Evolutionary conservation across 2,329 filamentous ascomycete species (phyloP).

Genomic region (Cladosporium sp.): DNA sequence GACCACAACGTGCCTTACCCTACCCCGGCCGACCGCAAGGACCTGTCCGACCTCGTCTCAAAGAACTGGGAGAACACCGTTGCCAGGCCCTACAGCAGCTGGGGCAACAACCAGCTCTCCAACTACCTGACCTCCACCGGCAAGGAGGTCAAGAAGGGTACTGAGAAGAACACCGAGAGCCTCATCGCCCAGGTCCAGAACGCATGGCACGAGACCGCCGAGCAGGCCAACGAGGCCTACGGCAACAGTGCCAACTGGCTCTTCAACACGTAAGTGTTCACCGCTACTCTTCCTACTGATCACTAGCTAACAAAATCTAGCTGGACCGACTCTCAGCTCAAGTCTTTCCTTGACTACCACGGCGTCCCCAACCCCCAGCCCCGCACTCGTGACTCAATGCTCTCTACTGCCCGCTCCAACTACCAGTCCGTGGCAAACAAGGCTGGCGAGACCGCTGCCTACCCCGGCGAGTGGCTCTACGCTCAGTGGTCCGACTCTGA

Average conservation of each 20-base stretch:
- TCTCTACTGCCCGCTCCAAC: constrained; percentile 74
- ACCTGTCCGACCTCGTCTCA: constrained; percentile 87
- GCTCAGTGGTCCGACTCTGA: constrained; percentile 89
- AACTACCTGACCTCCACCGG: constrained; percentile 71
- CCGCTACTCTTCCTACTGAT: constrained; percentile 18
- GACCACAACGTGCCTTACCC: constrained; percentile 91
- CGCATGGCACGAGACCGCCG: constrained; percentile 77
- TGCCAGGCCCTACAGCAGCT: constrained; percentile 71
- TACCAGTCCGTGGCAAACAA: constrained; percentile 78
- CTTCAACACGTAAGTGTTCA: constrained; percentile 66
- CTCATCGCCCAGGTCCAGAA: constrained; percentile 69
- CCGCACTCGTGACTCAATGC: constrained; percentile 76
- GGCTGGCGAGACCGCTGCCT: constrained; percentile 73
- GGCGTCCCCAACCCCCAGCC: constrained; percentile 85
- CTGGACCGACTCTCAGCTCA: constrained; percentile 91
- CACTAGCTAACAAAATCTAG: constrained; percentile 51
- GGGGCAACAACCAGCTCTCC: constrained; percentile 69
- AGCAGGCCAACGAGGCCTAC: constrained; percentile 72
- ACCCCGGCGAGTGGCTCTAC: constrained; percentile 95
- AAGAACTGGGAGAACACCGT: constrained; percentile 84
- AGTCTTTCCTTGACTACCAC: constrained; percentile 87
- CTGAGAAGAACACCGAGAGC: constrained; percentile 67
- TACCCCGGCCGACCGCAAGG: constrained; percentile 85
- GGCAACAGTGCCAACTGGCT: constrained; percentile 82
- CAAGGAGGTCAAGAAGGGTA: constrained; percentile 65